Evolutionary conservation across 768 basidiomycete genomes (phyloP), one percentile per base, ranked within the genome.

Genomic region (Phaeolepiota aurea): DNA sequence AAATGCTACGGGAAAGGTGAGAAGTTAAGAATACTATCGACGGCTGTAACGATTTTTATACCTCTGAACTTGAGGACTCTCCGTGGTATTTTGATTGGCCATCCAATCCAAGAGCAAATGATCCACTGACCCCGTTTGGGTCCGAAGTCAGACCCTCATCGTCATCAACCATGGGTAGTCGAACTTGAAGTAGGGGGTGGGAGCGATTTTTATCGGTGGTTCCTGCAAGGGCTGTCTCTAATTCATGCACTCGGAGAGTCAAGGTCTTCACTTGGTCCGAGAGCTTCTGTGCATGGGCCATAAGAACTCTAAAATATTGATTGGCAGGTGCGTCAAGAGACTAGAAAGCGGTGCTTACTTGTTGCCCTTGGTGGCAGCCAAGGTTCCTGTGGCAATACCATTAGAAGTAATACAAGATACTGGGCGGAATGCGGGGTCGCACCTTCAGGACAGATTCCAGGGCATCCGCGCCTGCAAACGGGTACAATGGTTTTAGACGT

Each of bases 321-420:
- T 28, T 28, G n/a, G n/a, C n/a, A n/a, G n/a, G n/a, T n/a, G n/a
- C n/a, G n/a, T n/a, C 10, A 38, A 20, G 28, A 35, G 25, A 20
- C 40, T 33, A 35, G 19, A 35, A 33, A 14, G 15, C 3, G 7
- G 16, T 19, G 37, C 64, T 28, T 47, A 74, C 74, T 74, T 75
- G 58, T 75, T 76, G 44, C 74, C 72, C 49, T 75, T 76, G 33
- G 72, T 76, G 18, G 75, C 72, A 4, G 69, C 59, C 47, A 76
- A 49, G 19, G 67, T 72, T 21, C 72, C 74, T 59, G 37, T 3
- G n/a, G 12, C 25, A 7, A 10, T 36, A 3, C 30, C 25, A 28
- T 25, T 47, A 1, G 48, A 18, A 3, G 11, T 20, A 37, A 19
- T 20, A 28, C 34, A 23, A 22, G 38, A 14, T 12, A 39, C 36